Conservation (phyloP, 768 basidiomycete genomes). For the Pholiota conissans region DNA sequence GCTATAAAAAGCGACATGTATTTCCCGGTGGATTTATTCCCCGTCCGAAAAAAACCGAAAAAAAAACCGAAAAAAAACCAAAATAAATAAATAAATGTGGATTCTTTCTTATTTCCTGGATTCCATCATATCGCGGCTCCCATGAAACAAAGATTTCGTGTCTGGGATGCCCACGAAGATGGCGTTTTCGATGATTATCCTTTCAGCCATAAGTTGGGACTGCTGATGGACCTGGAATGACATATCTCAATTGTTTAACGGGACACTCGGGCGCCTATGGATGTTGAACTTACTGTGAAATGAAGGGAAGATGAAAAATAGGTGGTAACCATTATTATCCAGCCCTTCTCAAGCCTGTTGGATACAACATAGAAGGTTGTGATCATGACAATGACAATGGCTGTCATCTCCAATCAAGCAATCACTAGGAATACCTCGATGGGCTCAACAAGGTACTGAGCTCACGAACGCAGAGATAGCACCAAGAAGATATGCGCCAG, state of each 20-base stretch:
- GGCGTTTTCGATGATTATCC: not conserved
- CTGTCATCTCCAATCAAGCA: not conserved
- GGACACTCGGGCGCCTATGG: constrained; percentile 24
- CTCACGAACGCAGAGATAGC: constrained; percentile 15
- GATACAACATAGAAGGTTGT: constrained; percentile 26
- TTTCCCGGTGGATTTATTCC: constrained; percentile 20
- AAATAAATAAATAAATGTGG: too few species aligned
- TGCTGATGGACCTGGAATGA: constrained; percentile 29
- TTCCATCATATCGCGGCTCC: constrained; percentile 14
- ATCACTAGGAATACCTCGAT: constrained; percentile 13
- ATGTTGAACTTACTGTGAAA: constrained; percentile 30
- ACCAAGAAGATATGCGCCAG: constrained; percentile 14
- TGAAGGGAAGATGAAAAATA: constrained; percentile 26
- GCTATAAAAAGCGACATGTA: constrained; percentile 33
- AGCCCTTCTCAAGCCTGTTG: constrained; percentile 25
- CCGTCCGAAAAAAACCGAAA: constrained; percentile 22
- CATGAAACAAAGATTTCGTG: constrained; percentile 1
- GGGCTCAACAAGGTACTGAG: constrained; percentile 12
- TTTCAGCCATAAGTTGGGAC: constrained; percentile 6
- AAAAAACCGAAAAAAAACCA: too few species aligned
- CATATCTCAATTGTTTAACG: constrained; percentile 23
- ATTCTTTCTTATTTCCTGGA: constrained; percentile 19
- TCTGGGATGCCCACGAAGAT: constrained; percentile 28
- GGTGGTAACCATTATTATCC: constrained; percentile 31
- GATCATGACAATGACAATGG: constrained; percentile 19